Base-by-base conservation (phyloP, 2,329 filamentous ascomycete genomes). In the Cladosporium sp. region DNA sequence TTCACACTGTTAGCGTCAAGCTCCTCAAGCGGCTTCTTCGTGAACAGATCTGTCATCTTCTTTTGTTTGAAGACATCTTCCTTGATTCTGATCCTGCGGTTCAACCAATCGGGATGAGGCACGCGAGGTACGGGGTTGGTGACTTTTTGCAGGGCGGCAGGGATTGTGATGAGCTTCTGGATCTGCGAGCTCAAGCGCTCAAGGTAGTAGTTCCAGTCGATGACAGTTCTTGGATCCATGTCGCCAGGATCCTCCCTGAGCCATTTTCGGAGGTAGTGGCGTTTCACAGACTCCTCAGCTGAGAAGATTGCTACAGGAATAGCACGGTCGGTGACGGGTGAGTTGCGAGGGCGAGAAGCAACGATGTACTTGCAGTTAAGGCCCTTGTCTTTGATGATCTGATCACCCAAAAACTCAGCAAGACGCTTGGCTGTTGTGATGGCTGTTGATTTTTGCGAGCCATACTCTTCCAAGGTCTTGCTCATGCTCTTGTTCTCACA, bases 331-430 rank as follows among this genome's bases (percentile, higher is more conserved):
- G 94, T 99, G 61, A 99, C 92, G 1, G 94, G 93, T 0, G 93
- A 90, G 69, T 90, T 90, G 69, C 87, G 89, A 3, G 94, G 94
- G 63, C 84, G 85, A 14, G 91, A 84, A 54, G 92, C 96, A 69
- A 99, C 97, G 72, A 99, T 97, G 74, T 97, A 99, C 76, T 97
- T 97, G 86, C 94, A 99, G 78, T 99, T 99, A 66, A 99, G 75
- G 3, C 94, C 94, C 75, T 97, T 99, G 76, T 99, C 95, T 71
- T 99, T 99, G 68, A 97, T 87, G 95, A 99, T 99, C 71, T 96
- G 92, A 72, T 97, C 93, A 37, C 94, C 94, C 62, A 99, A 72
- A 71, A 99, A 99, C 70, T 99, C 94, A 37, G 94, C 94, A 42
- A 99, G 77, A 63, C 94, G 91, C 69, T 88, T 94, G 11, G 94